Base-by-base conservation (phyloP, 768 basidiomycete genomes). In the Rickenella mellea region DNA sequence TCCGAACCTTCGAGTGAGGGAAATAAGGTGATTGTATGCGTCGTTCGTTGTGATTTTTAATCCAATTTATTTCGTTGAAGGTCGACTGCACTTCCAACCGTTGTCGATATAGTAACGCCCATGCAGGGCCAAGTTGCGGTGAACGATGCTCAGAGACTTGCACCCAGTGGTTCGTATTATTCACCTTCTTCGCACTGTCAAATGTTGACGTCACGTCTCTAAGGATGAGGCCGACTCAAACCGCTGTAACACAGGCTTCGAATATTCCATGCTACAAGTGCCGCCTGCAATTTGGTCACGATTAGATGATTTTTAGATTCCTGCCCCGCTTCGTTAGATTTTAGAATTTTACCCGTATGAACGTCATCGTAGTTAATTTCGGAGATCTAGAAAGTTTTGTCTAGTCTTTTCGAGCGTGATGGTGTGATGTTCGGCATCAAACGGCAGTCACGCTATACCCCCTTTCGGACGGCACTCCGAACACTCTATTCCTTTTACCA, bases 41-140 rank as follows among this genome's bases (percentile, higher is more conserved):
- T 51, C 49, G n/a, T 43, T 51, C 41, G 56, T 56, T 43, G 37
- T 49, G 29, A 39, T 43, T 21, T 46, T 20, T 42, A 24, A 22
- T 20, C 6, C 22, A 14, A 29, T 22, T 37, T 37, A 49, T 10
- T 35, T 17, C 17, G 6, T 17, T 17, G 10, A 32, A 73, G 71
- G 58, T 71, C 41, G 70, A 73, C 47, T 73, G 71, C 41, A 48
- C 53, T 24, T 59, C 58, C 31, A 44, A 45, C 45, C 51, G 45
- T 32, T 73, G 71, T 47, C 65, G 70, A 39, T 73, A 73, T 45
- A 73, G 70, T 42, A 43, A 55, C 5, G 33, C 42, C 7, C 71
- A 73, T 46, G 39, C 42, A 21, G 40, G 53, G 8, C 50, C 58
- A 6, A 69, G 71, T 47, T 36, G 19, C 5, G 19, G 33, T 36